Conservation (phyloP, 108 stramenopile genomes). For the Skeletonema menzelii region DNA sequence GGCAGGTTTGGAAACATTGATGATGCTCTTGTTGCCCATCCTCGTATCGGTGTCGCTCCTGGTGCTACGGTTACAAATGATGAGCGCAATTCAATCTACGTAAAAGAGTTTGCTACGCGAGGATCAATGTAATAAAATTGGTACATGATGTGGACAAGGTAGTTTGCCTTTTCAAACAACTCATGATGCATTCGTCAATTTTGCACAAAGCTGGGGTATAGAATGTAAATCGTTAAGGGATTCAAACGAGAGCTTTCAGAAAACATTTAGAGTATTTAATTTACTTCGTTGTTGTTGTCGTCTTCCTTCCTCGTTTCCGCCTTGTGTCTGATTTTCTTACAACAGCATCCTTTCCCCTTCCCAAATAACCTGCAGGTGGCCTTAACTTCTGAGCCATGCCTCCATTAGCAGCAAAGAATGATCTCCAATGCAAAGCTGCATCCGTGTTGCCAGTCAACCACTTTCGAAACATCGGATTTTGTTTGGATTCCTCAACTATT, state of each 20-base stretch:
- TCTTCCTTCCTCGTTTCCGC: slow-evolving; percentile 15
- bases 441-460: slow-evolving; percentile 81
- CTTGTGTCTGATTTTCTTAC: slow-evolving; percentile 27
- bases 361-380: slow-evolving; percentile 32
- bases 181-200: neutral
- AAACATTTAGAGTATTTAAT: neutral
- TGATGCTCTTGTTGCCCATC: slow-evolving; percentile 96
- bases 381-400: slow-evolving; percentile 68
- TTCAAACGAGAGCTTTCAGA: neutral
- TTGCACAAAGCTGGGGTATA: slow-evolving; percentile 4
- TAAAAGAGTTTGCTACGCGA: neutral
- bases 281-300: neutral
- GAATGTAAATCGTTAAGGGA: neutral
- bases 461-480: slow-evolving; percentile 74
- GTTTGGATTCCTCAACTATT: slow-evolving; percentile 85
- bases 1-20: slow-evolving; percentile 96
- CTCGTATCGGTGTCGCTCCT: slow-evolving; percentile 71
- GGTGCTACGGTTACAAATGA: slow-evolving; percentile 31
- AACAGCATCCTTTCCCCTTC: slow-evolving; percentile 1
- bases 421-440: slow-evolving; percentile 70
- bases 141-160: neutral
- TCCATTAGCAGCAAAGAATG: slow-evolving; percentile 70
- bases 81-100: neutral
- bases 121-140: neutral
- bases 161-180: neutral